phyloP scores from a whole-genome alignment of 2,329 filamentous ascomycete genomes.

The Colletotrichum sp. region DNA sequence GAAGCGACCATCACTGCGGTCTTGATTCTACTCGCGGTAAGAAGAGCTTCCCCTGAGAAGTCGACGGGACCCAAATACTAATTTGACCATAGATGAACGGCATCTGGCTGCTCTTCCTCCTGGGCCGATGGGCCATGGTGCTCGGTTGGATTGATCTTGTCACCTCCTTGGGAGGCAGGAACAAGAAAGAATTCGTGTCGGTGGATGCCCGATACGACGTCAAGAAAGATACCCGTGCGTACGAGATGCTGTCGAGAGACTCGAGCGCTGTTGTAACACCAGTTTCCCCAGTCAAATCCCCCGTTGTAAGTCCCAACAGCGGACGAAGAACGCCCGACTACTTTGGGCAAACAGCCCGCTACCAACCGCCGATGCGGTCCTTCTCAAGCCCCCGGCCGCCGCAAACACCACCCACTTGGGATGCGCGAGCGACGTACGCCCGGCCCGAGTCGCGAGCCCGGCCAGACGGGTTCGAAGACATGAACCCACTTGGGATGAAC shows the following conservation, averaged over 20 bases:
- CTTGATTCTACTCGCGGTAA: conserved; percentile 79
- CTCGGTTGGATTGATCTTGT: conserved; percentile 79
- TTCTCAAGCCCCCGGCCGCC: conserved; percentile 62
- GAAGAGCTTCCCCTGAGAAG: conserved; percentile 33
- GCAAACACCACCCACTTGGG: conserved; percentile 42
- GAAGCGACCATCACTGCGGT: conserved; percentile 82
- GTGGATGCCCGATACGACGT: conserved; percentile 73
- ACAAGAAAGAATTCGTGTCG: conserved; percentile 84
- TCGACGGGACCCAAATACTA: not conserved
- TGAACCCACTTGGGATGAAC: conserved; percentile 64
- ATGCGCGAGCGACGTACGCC: conserved; percentile 45
- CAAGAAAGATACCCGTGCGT: conserved; percentile 70
- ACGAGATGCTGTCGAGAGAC: conserved; percentile 79
- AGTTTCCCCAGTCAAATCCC: conserved; percentile 43
- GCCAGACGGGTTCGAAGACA: conserved; percentile 38
- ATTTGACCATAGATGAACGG: conserved; percentile 69
- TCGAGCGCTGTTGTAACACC: conserved; percentile 60
- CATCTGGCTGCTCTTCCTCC: conserved; percentile 81
- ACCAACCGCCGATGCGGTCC: conserved; percentile 58
- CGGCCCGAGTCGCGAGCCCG: conserved; percentile 27
- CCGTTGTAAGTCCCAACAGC: conserved; percentile 28
- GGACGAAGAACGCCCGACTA: conserved; percentile 59
- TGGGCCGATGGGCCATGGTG: conserved; percentile 85
- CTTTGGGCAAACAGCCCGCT: conserved; percentile 59
- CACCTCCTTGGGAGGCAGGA: conserved; percentile 49